Percentiles rank a stretch among this genome's conserved stretches.
Conservation (phyloP, 2,329 filamentous ascomycete species). For the Thermomyces lanuginosus region DNA sequence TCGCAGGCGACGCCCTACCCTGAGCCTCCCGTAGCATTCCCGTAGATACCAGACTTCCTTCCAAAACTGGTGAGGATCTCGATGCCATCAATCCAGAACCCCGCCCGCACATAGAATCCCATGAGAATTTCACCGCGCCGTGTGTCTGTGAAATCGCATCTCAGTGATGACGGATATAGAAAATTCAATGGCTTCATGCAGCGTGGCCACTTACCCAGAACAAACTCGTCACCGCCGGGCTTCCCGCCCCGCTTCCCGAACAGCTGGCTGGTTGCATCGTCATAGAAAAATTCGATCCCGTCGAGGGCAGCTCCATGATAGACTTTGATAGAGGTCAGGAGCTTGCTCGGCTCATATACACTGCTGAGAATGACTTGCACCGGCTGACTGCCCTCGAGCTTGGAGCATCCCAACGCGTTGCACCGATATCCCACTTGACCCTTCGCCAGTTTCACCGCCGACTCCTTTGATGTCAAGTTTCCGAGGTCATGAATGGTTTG, state of each 20-base stretch:
- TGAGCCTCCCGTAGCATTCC: slow-evolving; percentile 62
- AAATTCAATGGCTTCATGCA: not conserved
- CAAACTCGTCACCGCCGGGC: slow-evolving; percentile 54
- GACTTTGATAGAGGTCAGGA: slow-evolving; percentile 58
- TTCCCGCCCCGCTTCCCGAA: slow-evolving; percentile 71
- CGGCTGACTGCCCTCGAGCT: slow-evolving; percentile 52
- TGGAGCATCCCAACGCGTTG: slow-evolving; percentile 54
- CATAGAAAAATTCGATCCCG: slow-evolving; percentile 84
- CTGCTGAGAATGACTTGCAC: slow-evolving; percentile 62
- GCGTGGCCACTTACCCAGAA: slow-evolving; percentile 45
- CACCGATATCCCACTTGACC: slow-evolving; percentile 61
- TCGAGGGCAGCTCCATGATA: slow-evolving; percentile 65
- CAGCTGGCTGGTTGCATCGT: slow-evolving; percentile 66
- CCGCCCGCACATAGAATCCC: slow-evolving; percentile 69
- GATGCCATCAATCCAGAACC: slow-evolving; percentile 68
- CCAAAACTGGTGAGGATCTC: slow-evolving; percentile 80
- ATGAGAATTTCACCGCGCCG: slow-evolving; percentile 71
- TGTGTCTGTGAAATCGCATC: slow-evolving; percentile 46
- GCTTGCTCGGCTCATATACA: slow-evolving; percentile 48
- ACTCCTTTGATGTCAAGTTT: slow-evolving; percentile 52
- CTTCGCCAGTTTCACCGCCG: slow-evolving; percentile 57
- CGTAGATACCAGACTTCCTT: slow-evolving; percentile 71
- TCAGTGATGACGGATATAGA: no score
- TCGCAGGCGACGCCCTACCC: slow-evolving; percentile 46
- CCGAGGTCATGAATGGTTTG: slow-evolving; percentile 64